Percentiles rank a stretch among this genome's conserved stretches.
phyloP scores from a whole-genome alignment of 371 early-diverging fungal genomes.

The Mucor irregularis region DNA sequence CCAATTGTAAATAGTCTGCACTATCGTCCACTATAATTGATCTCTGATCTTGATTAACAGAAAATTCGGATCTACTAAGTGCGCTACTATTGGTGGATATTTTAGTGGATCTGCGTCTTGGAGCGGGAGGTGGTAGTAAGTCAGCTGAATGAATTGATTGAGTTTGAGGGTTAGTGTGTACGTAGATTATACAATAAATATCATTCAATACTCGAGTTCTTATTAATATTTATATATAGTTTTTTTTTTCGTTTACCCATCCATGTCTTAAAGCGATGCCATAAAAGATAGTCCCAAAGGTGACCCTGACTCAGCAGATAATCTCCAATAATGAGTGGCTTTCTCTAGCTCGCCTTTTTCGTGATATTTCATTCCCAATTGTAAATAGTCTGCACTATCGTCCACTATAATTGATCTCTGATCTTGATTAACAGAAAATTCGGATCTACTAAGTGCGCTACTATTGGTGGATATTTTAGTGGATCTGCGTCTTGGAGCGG shows the following conservation, averaged over 20 bases:
- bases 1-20: slow-evolving; percentile 15
- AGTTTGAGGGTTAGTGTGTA: too few relatives aligned
- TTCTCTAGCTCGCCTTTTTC: slow-evolving; percentile 71
- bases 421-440: neutral
- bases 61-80: too few relatives aligned
- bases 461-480: neutral
- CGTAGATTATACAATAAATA: too few relatives aligned
- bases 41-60: too few relatives aligned
- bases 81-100: neutral
- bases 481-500: neutral
- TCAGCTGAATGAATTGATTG: slow-evolving; percentile 6
- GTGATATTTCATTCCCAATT: slow-evolving; percentile 35
- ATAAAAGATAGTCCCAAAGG: slow-evolving; percentile 83
- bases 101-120: neutral
- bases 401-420: too few relatives aligned
- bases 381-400: slow-evolving; percentile 8
- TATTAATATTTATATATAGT: too few relatives aligned
- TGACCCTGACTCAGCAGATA: slow-evolving; percentile 72
- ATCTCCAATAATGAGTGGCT: slow-evolving; percentile 80
- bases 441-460: too few relatives aligned
- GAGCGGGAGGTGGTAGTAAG: neutral
- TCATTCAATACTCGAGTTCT: too few relatives aligned
- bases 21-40: neutral
- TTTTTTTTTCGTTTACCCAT: too few relatives aligned
- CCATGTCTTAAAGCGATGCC: slow-evolving; percentile 90